Percentiles rank a stretch among this genome's conserved stretches.
These are phyloP conservation scores for Friedmanniomyces simplex DNA, from an alignment of 495 filamentous ascomycete species.

Conservation along the genomic window DNA sequence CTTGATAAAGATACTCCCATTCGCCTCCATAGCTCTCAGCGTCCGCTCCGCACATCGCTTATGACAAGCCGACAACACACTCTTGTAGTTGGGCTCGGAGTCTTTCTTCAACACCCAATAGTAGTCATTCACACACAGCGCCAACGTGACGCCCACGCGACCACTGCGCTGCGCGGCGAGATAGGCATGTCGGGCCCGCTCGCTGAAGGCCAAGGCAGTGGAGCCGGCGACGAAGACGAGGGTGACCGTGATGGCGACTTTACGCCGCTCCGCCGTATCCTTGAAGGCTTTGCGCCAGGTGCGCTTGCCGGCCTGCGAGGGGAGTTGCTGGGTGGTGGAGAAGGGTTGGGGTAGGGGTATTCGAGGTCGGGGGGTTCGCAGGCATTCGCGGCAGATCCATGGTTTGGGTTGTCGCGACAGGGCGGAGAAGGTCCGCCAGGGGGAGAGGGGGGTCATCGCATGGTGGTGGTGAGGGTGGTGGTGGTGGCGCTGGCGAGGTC, in stretches of 20 bases:
- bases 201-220: slow-evolving; percentile 55
- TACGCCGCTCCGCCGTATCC: slow-evolving; percentile 2
- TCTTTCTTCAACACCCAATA: slow-evolving; percentile 32
- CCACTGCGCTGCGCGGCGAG: slow-evolving; percentile 65
- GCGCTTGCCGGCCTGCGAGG: slow-evolving; percentile 16
- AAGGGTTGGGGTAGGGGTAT: background rate
- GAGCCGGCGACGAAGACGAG: slow-evolving; percentile 24
- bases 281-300: slow-evolving; percentile 13
- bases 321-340: slow-evolving; percentile 7
- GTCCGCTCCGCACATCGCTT: slow-evolving; percentile 86
- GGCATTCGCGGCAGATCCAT: slow-evolving; percentile 14
- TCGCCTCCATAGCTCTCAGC: slow-evolving; percentile 76
- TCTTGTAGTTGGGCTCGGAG: slow-evolving; percentile 47
- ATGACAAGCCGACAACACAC: slow-evolving; percentile 72
- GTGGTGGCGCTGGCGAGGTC: no score
- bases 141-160: slow-evolving; percentile 65
- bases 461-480: background rate
- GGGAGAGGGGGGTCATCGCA: slow-evolving; percentile 4
- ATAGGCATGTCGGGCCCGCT: slow-evolving; percentile 62
- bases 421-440: slow-evolving; percentile 9
- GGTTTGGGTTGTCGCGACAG: background rate
- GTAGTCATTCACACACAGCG: slow-evolving; percentile 84
- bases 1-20: slow-evolving; percentile 97
- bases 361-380: background rate
- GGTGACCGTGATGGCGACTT: slow-evolving; percentile 15